phyloP scores from a whole-genome alignment of 352 stramenopile genomes.

The Phytopythium cucurbitacearum region DNA sequence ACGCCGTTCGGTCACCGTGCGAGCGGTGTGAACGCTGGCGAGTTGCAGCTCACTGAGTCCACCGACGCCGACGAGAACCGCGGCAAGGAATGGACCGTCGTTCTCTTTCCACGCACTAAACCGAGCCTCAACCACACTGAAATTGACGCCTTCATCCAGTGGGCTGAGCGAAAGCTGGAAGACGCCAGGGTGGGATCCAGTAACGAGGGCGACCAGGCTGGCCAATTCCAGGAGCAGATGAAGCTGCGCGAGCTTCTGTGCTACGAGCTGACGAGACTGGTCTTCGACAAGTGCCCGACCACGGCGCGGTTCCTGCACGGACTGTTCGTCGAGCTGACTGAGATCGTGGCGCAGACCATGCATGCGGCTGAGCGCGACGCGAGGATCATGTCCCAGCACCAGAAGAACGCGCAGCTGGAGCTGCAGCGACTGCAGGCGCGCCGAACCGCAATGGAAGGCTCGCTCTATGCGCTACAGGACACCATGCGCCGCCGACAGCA shows the following conservation, averaged over 20 bases:
- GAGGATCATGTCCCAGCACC: slow-evolving; percentile 29
- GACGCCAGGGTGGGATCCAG: background rate
- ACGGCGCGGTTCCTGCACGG: slow-evolving; percentile 46
- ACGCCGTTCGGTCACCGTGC: slow-evolving; percentile 25
- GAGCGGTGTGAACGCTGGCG: slow-evolving; percentile 2
- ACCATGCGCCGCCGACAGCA: slow-evolving; percentile 33
- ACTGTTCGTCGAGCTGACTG: slow-evolving; percentile 32
- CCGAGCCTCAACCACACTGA: slow-evolving; percentile 24
- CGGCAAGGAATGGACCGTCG: slow-evolving; percentile 25
- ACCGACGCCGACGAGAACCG: slow-evolving; percentile 6
- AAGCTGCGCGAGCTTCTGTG: slow-evolving; percentile 29
- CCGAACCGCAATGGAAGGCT: slow-evolving; percentile 13
- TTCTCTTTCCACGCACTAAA: slow-evolving; percentile 34
- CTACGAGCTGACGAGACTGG: slow-evolving; percentile 37
- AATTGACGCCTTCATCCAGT: slow-evolving; percentile 26
- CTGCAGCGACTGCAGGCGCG: slow-evolving; percentile 21
- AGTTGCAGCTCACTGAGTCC: slow-evolving; percentile 11
- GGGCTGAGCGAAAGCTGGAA: slow-evolving; percentile 15
- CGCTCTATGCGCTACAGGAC: slow-evolving; percentile 23
- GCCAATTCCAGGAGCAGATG: slow-evolving; percentile 18
- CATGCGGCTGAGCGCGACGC: slow-evolving; percentile 28
- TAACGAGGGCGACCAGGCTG: background rate
- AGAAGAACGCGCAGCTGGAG: slow-evolving; percentile 39
- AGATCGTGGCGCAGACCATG: slow-evolving; percentile 20
- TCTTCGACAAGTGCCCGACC: slow-evolving; percentile 61